These are phyloP conservation scores for Balansia obtecta DNA, from an alignment of 2,329 filamentous ascomycete species.

Conservation along the genomic window DNA sequence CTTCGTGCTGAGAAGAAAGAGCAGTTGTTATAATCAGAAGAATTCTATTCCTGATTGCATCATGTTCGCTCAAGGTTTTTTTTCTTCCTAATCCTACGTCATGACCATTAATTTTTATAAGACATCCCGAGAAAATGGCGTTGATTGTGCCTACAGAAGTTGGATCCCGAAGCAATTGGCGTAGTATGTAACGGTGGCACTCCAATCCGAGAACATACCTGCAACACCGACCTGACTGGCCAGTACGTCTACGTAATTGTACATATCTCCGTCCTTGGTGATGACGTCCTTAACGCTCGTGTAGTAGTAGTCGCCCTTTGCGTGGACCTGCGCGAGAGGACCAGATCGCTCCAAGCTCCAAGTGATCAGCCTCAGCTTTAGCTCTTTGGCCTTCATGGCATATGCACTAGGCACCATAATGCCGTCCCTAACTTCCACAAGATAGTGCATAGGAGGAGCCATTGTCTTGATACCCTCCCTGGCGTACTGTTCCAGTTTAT, in stretches of 20 bases:
- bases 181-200: slow-evolving; percentile 55
- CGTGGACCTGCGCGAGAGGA: slow-evolving; percentile 37
- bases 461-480: slow-evolving; percentile 48
- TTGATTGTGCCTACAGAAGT: background rate
- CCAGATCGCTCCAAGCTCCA: slow-evolving; percentile 59
- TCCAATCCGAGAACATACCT: slow-evolving; percentile 59
- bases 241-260: slow-evolving; percentile 52
- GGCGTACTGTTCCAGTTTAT: slow-evolving; percentile 42
- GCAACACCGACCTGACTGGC: slow-evolving; percentile 45
- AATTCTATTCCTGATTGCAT: no score
- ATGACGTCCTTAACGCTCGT: slow-evolving; percentile 39
- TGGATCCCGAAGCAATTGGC: slow-evolving; percentile 50
- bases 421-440: slow-evolving; percentile 39
- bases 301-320: slow-evolving; percentile 42
- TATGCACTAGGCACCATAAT: slow-evolving; percentile 52
- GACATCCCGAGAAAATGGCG: background rate
- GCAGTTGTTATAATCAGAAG: no score
- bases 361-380: slow-evolving; percentile 51
- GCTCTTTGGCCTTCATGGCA: slow-evolving; percentile 44
- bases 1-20: background rate
- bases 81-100: no score
- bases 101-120: no score
- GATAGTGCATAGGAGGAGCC: slow-evolving; percentile 49
- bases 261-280: slow-evolving; percentile 53
- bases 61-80: no score